Base-by-base conservation (phyloP, 2,329 filamentous ascomycete genomes). In the Fusarium nanum region DNA sequence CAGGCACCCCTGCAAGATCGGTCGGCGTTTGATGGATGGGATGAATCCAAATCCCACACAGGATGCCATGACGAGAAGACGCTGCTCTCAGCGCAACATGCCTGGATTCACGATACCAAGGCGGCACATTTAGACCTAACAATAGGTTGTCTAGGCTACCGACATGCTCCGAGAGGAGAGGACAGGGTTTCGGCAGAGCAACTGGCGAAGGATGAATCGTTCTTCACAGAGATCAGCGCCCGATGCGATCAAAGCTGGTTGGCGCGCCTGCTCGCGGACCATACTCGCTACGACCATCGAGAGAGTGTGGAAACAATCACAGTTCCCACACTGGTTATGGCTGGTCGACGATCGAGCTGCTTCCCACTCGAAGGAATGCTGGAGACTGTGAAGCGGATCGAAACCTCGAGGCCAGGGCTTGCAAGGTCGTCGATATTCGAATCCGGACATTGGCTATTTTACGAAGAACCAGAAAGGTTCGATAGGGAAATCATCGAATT, bases 381-480 rank as follows among this genome's bases (percentile, higher is more conserved):
- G 7, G 74, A 76, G 67, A 76, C 67, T 14, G 72, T 70, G 42
- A 67, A 56, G 41, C 67, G 72, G 18, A 56, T 75, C n/a, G 66
- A 74, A 53, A 70, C 61, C 45, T 62, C 50, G 18, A 60, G 34
- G 16, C 65, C 69, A 14, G 73, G 70, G 11, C 57, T 76, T 23
- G 71, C 69, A 28, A 71, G 45, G 41, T 65, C 63, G 27, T 74
- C 69, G 7, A 54, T 76, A 11, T 76, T 74, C 40, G 69, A 74
- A 11, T 73, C 72, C 22, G 74, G 74, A 13, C 74, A 76, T 49
- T 76, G 74, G 74, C 42, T 76, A 6, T 76, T 76, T 45, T 76
- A 75, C 23, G 74, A 76, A 49, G 74, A 76, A 34, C 65, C 74
- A 7, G 71, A 71, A 47, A 67, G 63, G 47, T 76, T 76, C 55